These are phyloP conservation scores for Calycina marina DNA, from an alignment of 2,329 filamentous ascomycete genomes.

Conservation along the genomic window DNA sequence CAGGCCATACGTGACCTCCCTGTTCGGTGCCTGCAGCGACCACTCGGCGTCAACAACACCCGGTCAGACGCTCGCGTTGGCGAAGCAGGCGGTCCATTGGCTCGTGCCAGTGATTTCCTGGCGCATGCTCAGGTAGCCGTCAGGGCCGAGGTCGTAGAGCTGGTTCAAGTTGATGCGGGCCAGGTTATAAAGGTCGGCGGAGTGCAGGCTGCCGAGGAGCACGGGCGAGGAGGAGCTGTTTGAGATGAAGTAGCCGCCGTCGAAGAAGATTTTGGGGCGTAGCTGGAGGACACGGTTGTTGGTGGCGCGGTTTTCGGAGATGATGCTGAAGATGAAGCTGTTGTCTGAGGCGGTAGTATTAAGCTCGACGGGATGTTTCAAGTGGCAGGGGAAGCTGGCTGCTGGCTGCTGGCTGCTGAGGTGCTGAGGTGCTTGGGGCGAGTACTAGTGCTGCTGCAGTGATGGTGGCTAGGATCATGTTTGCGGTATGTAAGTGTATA, in stretches of 20 bases:
- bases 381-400: neutral
- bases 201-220: neutral
- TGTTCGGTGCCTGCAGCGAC: neutral
- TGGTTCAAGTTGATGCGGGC: neutral
- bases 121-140: neutral
- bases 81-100: neutral
- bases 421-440: no score
- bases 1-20: neutral
- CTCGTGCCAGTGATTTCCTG: neutral
- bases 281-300: neutral
- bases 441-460: no score
- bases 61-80: neutral
- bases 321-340: neutral
- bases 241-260: neutral
- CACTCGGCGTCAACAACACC: neutral
- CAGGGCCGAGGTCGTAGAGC: neutral
- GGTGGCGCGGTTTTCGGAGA: neutral
- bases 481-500: no score
- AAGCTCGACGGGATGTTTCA: neutral
- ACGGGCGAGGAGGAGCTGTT: neutral
- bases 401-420: no score
- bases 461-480: no score
- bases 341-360: neutral
- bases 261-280: neutral
- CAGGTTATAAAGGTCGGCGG: neutral